Percentiles rank a stretch among this genome's conserved stretches.
These are phyloP conservation scores for Lichtheimia hyalospora DNA, from an alignment of 371 early-diverging fungal genomes.

Conservation along the genomic window DNA sequence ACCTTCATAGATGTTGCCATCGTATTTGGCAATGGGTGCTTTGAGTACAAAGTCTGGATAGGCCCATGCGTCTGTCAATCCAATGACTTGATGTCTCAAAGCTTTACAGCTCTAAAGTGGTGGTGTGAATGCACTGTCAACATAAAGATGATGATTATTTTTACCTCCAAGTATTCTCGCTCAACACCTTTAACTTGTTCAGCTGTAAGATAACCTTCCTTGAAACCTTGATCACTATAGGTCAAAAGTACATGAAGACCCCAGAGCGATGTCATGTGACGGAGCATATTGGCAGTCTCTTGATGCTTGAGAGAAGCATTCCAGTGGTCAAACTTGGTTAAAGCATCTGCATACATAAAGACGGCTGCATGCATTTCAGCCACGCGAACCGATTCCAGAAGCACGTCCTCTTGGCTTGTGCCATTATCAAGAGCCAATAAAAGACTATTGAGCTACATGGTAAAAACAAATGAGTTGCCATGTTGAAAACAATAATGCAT, in stretches of 20 bases:
- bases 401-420: conserved; percentile 17
- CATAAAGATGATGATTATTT: background rate
- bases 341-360: conserved; percentile 27
- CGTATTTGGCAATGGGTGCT: conserved; percentile 65
- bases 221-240: conserved; percentile 51
- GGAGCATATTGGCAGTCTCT: conserved; percentile 31
- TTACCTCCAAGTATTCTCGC: conserved; percentile 40
- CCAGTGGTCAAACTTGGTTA: conserved; percentile 30
- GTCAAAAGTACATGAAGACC: conserved; percentile 40
- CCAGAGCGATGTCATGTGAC: conserved; percentile 33
- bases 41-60: conserved; percentile 68
- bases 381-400: conserved; percentile 38
- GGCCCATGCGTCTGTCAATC: conserved; percentile 61
- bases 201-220: conserved; percentile 52
- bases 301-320: conserved; percentile 21
- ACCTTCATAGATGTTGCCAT: conserved; percentile 64
- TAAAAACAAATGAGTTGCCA: background rate
- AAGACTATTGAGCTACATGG: conserved; percentile 28
- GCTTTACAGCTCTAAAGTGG: conserved; percentile 39
- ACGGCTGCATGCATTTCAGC: conserved; percentile 41
- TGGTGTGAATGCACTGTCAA: conserved; percentile 1
- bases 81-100: conserved; percentile 60
- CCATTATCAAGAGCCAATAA: conserved; percentile 23
- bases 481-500: background rate
- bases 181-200: conserved; percentile 49